Percentiles rank a stretch among this genome's conserved stretches.
These are phyloP conservation scores for Miscanthus lutarioriparius DNA, from an alignment of 176 grass and related monocot species.

Conservation along the genomic window DNA sequence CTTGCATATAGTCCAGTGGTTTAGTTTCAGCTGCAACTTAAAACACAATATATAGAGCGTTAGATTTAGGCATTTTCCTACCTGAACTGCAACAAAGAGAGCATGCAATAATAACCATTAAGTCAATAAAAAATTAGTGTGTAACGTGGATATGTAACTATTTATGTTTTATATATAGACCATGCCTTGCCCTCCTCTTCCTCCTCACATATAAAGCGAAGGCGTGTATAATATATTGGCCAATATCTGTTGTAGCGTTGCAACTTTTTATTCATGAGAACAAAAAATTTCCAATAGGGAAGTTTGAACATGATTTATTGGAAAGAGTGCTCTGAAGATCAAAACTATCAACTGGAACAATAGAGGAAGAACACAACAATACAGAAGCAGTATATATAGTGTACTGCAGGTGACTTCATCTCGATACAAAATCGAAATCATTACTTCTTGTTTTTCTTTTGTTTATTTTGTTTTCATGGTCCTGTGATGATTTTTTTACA, in stretches of 20 bases:
- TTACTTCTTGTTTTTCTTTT: not conserved
- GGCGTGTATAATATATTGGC: not conserved
- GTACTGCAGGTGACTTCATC: not conserved
- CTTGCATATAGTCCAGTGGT: not conserved
- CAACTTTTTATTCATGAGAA: not conserved
- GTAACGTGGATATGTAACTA: not conserved
- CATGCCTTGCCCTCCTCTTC: not conserved
- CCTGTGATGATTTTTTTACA: not conserved
- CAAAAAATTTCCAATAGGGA: not conserved
- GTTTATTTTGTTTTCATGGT: not conserved
- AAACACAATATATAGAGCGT: not conserved
- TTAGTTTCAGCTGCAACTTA: not conserved
- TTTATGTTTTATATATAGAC: not conserved
- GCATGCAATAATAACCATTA: conserved; percentile 52
- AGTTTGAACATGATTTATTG: not conserved
- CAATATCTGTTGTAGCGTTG: not conserved
- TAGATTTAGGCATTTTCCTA: not conserved
- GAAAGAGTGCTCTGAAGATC: not conserved
- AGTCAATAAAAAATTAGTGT: not conserved
- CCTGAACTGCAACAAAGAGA: not conserved
- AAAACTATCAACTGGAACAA: not conserved
- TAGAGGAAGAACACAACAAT: not conserved
- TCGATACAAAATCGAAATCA: not conserved
- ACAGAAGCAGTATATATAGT: conserved; percentile 7
- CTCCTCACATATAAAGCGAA: not conserved